Evolutionary conservation across 2,329 filamentous ascomycete species (phyloP).

Genomic region (Aphanoascus verrucosus): DNA sequence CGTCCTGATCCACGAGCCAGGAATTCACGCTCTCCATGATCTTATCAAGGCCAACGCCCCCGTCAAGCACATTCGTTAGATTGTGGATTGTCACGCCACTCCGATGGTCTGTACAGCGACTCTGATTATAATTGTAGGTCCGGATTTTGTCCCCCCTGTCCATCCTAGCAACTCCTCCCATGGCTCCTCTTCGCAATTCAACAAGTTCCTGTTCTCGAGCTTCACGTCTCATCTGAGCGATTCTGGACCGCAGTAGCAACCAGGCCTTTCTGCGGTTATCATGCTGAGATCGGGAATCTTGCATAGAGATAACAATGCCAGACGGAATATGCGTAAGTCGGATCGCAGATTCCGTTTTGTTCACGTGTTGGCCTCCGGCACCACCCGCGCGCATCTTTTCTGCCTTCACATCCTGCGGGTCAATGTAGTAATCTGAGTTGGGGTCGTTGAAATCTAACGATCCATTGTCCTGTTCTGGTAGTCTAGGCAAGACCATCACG

Average conservation of each 20-base stretch:
- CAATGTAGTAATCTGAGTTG: conserved; percentile 81
- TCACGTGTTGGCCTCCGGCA: conserved; percentile 94
- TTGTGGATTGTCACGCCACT: conserved; percentile 71
- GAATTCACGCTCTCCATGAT: conserved; percentile 67
- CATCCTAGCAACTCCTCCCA: conserved; percentile 65
- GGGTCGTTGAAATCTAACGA: conserved; percentile 65
- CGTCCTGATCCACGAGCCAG: conserved; percentile 66
- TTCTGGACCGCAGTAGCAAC: conserved; percentile 67
- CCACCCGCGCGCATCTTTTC: conserved; percentile 90
- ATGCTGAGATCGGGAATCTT: conserved; percentile 82
- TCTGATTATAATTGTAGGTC: conserved; percentile 73
- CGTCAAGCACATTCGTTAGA: conserved; percentile 66
- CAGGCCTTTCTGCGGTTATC: conserved; percentile 82
- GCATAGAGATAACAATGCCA: conserved; percentile 77
- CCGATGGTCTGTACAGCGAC: conserved; percentile 80
- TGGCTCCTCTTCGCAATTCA: conserved; percentile 62
- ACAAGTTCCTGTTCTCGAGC: conserved; percentile 71
- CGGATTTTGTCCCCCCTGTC: conserved; percentile 88
- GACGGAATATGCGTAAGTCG: conserved; percentile 85
- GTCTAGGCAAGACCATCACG: conserved; percentile 81
- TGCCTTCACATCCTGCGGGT: conserved; percentile 66
- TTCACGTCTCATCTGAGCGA: conserved; percentile 71
- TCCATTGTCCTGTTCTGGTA: conserved; percentile 48
- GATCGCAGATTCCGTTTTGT: conserved; percentile 94
- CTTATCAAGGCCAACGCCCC: conserved; percentile 59